Evolutionary conservation across 179 eudicot species (phyloP).

Genomic region (Vitellaria paradoxa): DNA sequence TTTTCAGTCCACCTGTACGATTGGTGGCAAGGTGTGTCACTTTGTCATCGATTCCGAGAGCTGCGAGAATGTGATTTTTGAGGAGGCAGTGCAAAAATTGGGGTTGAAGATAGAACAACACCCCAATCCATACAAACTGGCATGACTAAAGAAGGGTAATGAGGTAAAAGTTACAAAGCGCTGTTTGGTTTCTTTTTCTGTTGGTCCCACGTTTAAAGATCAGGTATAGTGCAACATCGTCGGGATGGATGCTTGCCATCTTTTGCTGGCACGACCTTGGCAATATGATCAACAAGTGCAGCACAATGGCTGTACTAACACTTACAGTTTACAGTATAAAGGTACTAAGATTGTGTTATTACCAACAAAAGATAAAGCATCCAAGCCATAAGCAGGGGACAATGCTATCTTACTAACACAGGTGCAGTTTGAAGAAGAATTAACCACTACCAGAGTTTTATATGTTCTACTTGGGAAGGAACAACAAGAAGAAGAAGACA

Average conservation of each 20-base stretch:
- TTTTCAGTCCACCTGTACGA: no score
- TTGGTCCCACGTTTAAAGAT: background rate
- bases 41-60: no score
- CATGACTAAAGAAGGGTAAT: conserved; percentile 4
- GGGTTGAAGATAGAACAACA: background rate
- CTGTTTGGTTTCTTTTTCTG: background rate
- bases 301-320: conserved; percentile 18
- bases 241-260: conserved; percentile 6
- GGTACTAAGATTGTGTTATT: background rate
- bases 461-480: background rate
- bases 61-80: no score
- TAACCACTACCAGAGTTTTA: background rate
- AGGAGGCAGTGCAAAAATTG: no score
- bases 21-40: no score
- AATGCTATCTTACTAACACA: background rate
- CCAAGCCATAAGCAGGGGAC: background rate
- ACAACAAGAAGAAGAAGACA: background rate
- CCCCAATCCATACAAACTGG: background rate
- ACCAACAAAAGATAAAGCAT: no score
- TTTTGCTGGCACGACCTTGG: conserved; percentile 5
- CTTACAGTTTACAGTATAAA: background rate
- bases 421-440: background rate
- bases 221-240: conserved; percentile 9
- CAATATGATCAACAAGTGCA: background rate
- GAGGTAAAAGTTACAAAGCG: conserved; percentile 12